Base-by-base conservation (phyloP, 164 flowering plant genomes). In the Sedum album region DNA sequence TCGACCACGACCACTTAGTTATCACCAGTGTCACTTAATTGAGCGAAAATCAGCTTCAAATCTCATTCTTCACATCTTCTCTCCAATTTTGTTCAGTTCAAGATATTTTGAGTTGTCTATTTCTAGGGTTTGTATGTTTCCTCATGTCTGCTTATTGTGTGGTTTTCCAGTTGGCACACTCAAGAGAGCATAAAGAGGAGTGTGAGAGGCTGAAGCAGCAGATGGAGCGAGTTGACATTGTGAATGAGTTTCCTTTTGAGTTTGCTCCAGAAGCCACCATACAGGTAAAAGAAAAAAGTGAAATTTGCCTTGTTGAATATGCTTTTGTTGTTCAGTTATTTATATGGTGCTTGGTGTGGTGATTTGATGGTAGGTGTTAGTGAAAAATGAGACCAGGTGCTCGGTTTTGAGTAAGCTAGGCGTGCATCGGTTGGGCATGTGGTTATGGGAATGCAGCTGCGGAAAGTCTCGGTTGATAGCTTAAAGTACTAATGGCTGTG, bases 231-330 rank as follows among this genome's bases (percentile, higher is more conserved):
- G 80, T 76, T 1, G 81, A 84, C 68, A 71, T 41, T 0, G 73
- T 91, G 77, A 82, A 79, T 70, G 88, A 86, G 48, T 94, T 91
- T 68, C 95, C 97, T 49, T 94, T 91, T 73, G 83, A 87, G 2
- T 94, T 87, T 69, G 65, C 88, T 61, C 36, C 39, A 53, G 88
- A 89, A 74, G 77, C 88, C 68, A 84, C 91, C 0, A 2, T 74
- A 61, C 77, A 83, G 93, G 94, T 85, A 73, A 42, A 25, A 21
- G 2, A 35, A 57, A 25, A n/a, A 10, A 5, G 41, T 36, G 17
- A 20, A 28, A 64, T 35, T 39, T 36, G 44, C 66, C 8, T 36
- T 64, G 46, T 64, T 39, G 66, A 2, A 13, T 21, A 55, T 64
- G 41, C 20, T 39, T 35, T 64, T 36, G 44, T 64, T 64, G 25